phyloP scores from a whole-genome alignment of 2,329 filamentous ascomycete genomes.

The Aspergillus sp. region DNA sequence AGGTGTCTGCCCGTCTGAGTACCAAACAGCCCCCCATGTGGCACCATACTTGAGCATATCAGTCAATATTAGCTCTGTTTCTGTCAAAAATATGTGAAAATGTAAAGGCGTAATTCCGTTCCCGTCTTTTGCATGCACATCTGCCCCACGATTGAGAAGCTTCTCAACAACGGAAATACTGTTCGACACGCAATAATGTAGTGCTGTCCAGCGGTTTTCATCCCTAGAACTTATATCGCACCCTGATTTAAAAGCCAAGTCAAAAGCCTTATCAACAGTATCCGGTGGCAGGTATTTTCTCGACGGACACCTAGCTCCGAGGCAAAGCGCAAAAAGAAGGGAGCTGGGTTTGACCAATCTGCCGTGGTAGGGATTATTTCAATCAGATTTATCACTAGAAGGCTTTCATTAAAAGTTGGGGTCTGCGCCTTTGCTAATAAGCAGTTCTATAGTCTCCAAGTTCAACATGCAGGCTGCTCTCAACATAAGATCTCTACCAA shows the following conservation, averaged over 20 bases:
- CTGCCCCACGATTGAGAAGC: not conserved
- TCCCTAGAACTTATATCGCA: not conserved
- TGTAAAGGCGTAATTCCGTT: not conserved
- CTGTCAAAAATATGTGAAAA: not conserved
- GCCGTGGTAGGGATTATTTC: too few species aligned
- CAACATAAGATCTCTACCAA: not conserved
- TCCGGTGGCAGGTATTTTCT: too few species aligned
- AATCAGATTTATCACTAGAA: too few species aligned
- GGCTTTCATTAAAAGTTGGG: not conserved
- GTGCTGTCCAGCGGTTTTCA: not conserved
- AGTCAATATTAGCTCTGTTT: too few species aligned
- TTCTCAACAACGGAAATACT: not conserved
- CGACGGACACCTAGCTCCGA: too few species aligned
- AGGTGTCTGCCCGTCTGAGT: slow-evolving; percentile 9
- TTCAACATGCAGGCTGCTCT: not conserved
- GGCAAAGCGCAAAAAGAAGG: not conserved
- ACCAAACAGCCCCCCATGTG: too few species aligned
- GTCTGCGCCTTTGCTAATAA: not conserved
- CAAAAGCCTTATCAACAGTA: not conserved
- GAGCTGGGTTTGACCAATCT: not conserved
- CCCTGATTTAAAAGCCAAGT: not conserved
- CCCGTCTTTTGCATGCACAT: not conserved
- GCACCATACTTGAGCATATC: too few species aligned
- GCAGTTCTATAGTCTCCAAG: not conserved
- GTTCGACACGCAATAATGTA: not conserved